Evolutionary conservation across 108 stramenopile genomes (phyloP), one percentile per base, ranked within the genome.

Genomic region (Nitzschia sp.): DNA sequence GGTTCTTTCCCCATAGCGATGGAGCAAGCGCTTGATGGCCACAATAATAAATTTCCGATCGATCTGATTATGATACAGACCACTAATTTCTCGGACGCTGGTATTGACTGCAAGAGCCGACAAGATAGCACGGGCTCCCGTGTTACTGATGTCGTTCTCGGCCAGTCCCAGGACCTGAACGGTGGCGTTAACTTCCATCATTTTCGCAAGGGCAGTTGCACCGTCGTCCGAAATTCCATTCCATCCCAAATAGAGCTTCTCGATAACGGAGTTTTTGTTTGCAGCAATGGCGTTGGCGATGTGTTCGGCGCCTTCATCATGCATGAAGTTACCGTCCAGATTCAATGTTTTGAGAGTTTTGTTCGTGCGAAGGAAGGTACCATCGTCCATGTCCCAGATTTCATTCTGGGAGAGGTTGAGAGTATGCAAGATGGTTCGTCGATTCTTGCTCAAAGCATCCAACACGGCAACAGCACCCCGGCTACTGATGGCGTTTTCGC

Each of bases 1-100:
- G 4, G 36, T 27, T 36, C 73, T 36, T 34, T 74, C 64, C 0
- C 64, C 64, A 34, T 74, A 66, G 17, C 67, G 66, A 55, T 76
- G 75, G n/a, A 76, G 53, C 61, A 76, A 64, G 8, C 75, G 66
- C 45, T 76, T 76, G 54, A 76, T 76, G 42, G 75, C 75, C 25
- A 76, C 75, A 45, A 72, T 72, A 35, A 72, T 72, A 23, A 72
- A 72, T 54, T 72, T 72, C 3, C 71, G 71, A 29, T 72, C 71
- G 38, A 72, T 72, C 25, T 72, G 71, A 54, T 72, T 72, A 61
- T 72, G 71, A 36, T 72, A 72, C 33, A 72, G 28, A 2, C 71
- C 71, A 45, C 61, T 63, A 18, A 72, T 72, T 27, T 72, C 71
- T 13, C 71, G 8, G 25, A 72, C 60, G 53, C 71, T 72, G 5